Base-by-base conservation (phyloP, 768 basidiomycete genomes). In the Leccinellum albellum region DNA sequence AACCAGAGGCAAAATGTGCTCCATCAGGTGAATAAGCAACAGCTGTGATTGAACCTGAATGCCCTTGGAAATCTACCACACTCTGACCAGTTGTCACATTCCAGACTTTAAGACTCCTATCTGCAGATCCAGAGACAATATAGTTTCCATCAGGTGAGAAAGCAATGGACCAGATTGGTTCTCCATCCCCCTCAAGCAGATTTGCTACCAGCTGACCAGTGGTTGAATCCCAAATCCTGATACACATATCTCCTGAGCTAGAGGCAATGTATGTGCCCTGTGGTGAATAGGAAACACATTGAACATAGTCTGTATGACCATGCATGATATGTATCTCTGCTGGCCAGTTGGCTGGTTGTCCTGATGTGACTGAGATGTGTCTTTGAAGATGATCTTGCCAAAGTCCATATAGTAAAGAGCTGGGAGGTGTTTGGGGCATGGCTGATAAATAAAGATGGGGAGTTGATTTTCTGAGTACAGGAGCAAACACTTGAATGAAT, bases 401-500 rank as follows among this genome's bases (percentile, higher is more conserved):
- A 4, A 57, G 56, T 20, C 10, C 10, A 35, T 9, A 40, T 0
- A 57, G 35, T 8, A 51, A 32, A 13, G 56, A 57, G 20, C 31
- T 40, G 1, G 45, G 3, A 4, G 49, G 49, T 7, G 55, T 55
- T 29, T 55, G 55, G 3, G 37, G 37, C 37, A 37, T 37, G n/a
- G 37, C n/a, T 37, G 37, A 37, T 37, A 37, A 4, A 10, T 37
- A 37, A 9, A 37, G 9, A n/a, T 37, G 37, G 37, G 37, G 37
- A n/a, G 37, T 37, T 37, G 37, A 37, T 37, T 37, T 37, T 17
- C 37, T 10, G n/a, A 37, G 37, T n/a, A 37, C 37, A n/a, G 37
- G 37, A n/a, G 37, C 23, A 35, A 58, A 58, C 1, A 46, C 58
- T 33, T 55, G 44, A 13, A 59, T 44, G 10, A 55, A 55, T 33